These are phyloP conservation scores for Beta corolliflora DNA, from an alignment of 179 eudicot genomes.

Conservation along the genomic window DNA sequence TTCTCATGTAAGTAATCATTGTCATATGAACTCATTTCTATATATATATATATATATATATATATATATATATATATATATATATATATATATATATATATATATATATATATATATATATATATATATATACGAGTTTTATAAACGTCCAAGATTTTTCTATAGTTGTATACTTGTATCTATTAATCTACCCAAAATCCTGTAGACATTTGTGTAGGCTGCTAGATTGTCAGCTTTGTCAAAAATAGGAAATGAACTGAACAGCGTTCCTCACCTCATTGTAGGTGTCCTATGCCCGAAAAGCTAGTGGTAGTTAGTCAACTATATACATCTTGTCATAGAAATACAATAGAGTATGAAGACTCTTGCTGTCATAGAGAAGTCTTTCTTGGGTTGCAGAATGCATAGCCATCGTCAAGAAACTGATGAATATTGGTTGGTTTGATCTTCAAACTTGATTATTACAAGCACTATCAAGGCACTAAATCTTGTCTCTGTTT, in stretches of 20 bases:
- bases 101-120: too few species aligned
- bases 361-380: neutral
- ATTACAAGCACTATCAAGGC: neutral
- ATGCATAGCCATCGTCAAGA: neutral
- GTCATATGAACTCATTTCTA: too few species aligned
- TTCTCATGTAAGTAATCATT: too few species aligned
- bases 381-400: neutral
- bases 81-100: too few species aligned
- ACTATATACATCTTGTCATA: neutral
- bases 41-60: too few species aligned
- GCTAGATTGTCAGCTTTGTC: neutral
- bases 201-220: neutral
- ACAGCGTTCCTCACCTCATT: neutral
- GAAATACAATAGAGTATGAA: neutral
- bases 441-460: neutral
- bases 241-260: neutral
- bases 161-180: neutral
- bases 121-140: too few species aligned
- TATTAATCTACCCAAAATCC: neutral
- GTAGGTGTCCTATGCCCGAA: neutral
- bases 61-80: too few species aligned
- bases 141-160: neutral
- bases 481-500: neutral
- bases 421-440: neutral
- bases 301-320: neutral